Base-by-base conservation (phyloP, 2,329 filamentous ascomycete species). In the Exophiala lecanii-corni region DNA sequence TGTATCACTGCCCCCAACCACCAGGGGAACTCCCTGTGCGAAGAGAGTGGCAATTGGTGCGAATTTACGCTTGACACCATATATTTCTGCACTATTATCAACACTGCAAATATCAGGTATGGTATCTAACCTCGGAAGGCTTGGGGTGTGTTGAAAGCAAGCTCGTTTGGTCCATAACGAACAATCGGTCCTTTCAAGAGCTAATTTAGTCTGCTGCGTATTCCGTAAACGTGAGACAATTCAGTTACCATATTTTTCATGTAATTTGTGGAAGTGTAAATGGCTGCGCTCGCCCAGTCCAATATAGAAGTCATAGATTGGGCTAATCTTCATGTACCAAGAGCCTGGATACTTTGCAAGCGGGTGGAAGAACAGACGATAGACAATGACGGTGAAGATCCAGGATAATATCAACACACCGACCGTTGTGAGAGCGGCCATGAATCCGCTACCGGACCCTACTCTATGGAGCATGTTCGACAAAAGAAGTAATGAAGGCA, bases 91-190 rank as follows among this genome's bases (percentile, higher is more conserved):
- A n/a, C n/a, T n/a, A n/a, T n/a, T n/a, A n/a, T n/a, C n/a, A n/a
- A n/a, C n/a, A n/a, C n/a, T n/a, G n/a, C n/a, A n/a, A n/a, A n/a
- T n/a, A n/a, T n/a, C n/a, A n/a, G n/a, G n/a, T n/a, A n/a, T n/a
- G n/a, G n/a, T n/a, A n/a, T n/a, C n/a, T n/a, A n/a, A 57, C 54
- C 25, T 50, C 47, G 30, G 44, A 55, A 45, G 50, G 54, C 19
- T 47, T 46, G 4, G 55, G 48, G 4, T 55, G 59, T 64, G 19
- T 59, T 61, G 42, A 69, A 71, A 9, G 64, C 64, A 19, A 42
- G n/a, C 3, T 30, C 18, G 12, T 31, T 23, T 39, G 15, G 20
- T 17, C 5, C 26, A n/a, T 35, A 25, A 13, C 32, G 18, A 36
- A 17, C 17, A 9, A 39, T 10, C 25, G 23, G 23, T 6, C 23